Base-by-base conservation (phyloP, 352 stramenopile genomes). In the Phytophthora hybrid region DNA sequence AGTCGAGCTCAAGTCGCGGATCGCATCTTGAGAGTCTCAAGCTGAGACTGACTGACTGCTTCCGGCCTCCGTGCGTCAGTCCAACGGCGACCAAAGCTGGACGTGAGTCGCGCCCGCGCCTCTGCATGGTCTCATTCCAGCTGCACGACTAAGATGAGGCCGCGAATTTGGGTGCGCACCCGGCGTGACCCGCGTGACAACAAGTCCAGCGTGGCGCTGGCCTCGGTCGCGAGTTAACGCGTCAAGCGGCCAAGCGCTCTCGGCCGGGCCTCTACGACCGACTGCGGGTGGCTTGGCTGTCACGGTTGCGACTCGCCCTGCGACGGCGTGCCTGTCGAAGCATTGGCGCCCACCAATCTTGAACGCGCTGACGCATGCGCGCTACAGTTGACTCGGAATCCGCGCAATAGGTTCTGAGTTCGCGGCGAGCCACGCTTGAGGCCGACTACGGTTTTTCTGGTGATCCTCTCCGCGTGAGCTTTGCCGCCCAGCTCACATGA, bases 161-260 rank as follows among this genome's bases (percentile, higher is more conserved):
- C 11, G 34, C 34, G 34, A 41, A 4, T n/a, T 14, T 69, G 59
- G 68, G 73, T 73, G 63, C 68, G 59, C 63, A 76, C 56, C 69
- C 41, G 41, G 11, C 39, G 39, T 47, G 39, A 47, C 39, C 39
- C 63, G 51, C 13, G 66, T 74, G 62, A 63, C 75, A 63, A 39
- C 32, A 69, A 71, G 74, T 76, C 41, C 66, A 81, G 74, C 61
- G 46, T 56, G 2, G 51, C 26, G 46, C 69, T 77, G 55, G 53
- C 21, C 39, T 26, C 53, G 49, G 37, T 11, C 57, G 62, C 37
- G 63, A 73, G 54, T 73, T 81, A 70, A 70, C 46, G 49, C 60
- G 41, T 29, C 47, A 54, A 47, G n/a, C 49, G 51, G 19, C 26
- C 62, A 21, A 29, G 41, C 60, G 32, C n/a, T 73, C 66, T 69